Evolutionary conservation across 2,329 filamentous ascomycete species (phyloP).

Genomic region (Botrytis pseudocinerea): DNA sequence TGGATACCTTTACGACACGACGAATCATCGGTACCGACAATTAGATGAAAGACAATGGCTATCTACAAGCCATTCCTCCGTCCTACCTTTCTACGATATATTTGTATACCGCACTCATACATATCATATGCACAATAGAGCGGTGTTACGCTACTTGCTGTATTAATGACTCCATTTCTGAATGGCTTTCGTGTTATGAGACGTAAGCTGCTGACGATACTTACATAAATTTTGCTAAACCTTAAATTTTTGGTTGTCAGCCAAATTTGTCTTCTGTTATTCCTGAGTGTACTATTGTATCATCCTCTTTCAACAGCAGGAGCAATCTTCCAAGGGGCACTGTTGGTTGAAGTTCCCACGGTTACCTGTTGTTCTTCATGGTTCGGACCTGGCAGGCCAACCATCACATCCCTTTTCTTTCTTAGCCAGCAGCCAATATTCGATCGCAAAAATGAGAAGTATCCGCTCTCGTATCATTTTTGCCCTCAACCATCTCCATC

Average conservation of each 20-base stretch:
- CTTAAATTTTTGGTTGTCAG: background rate
- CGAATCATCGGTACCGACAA: background rate
- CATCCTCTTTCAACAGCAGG: background rate
- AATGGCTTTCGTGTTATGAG: background rate
- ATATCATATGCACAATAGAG: background rate
- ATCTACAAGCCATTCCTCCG: background rate
- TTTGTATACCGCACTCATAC: background rate
- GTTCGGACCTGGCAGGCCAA: background rate
- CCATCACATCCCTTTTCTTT: background rate
- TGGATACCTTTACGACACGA: conserved; percentile 7
- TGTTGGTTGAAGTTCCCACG: background rate
- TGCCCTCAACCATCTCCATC: background rate
- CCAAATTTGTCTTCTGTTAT: background rate
- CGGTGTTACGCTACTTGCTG: background rate
- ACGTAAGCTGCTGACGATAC: conserved; percentile 16
- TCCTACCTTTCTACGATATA: background rate
- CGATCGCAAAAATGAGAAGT: background rate
- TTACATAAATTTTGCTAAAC: background rate
- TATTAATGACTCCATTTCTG: background rate
- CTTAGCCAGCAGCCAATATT: background rate
- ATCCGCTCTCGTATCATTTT: conserved; percentile 2
- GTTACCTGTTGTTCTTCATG: background rate
- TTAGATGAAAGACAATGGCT: background rate
- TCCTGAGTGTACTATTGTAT: background rate
- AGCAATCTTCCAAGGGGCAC: background rate